These are phyloP conservation scores for Takashimella tepidaria DNA, from an alignment of 1,284 basidiomycete genomes.

Conservation along the genomic window DNA sequence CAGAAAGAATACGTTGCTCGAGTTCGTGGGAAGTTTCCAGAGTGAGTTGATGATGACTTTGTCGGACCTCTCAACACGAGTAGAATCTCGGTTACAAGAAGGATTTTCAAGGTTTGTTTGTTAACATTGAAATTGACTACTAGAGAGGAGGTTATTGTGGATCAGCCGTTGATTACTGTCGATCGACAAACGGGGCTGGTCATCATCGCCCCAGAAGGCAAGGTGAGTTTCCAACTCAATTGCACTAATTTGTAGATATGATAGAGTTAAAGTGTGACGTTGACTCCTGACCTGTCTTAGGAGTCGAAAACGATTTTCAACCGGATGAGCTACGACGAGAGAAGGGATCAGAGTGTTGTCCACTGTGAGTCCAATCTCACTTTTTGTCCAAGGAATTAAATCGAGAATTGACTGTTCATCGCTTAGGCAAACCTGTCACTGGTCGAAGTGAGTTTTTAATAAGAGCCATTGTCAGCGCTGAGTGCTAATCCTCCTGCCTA, in stretches of 20 bases:
- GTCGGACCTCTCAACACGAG: too few species aligned
- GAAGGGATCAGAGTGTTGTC: slow-evolving; percentile 80
- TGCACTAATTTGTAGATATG: background rate
- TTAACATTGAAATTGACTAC: background rate
- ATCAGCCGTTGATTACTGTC: slow-evolving; percentile 82
- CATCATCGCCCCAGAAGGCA: slow-evolving; percentile 88
- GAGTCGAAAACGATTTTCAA: slow-evolving; percentile 86
- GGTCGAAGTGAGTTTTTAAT: slow-evolving; percentile 79
- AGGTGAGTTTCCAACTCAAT: slow-evolving; percentile 53
- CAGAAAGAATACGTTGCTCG: slow-evolving; percentile 89
- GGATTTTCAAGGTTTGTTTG: background rate
- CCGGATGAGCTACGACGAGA: slow-evolving; percentile 73
- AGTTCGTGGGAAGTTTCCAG: slow-evolving; percentile 74
- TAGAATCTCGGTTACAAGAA: too few species aligned
- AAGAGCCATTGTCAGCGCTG: too few species aligned
- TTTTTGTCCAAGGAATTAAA: background rate
- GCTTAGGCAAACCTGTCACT: slow-evolving; percentile 69
- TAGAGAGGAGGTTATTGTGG: slow-evolving; percentile 73
- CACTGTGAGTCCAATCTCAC: slow-evolving; percentile 58
- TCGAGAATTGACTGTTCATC: background rate
- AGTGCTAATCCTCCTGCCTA: too few species aligned
- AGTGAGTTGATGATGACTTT: slow-evolving; percentile 52
- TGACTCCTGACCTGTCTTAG: slow-evolving; percentile 54
- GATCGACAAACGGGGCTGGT: slow-evolving; percentile 95
- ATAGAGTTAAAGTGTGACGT: slow-evolving; percentile 8